Conservation (phyloP, 148 eudicot genomes). For the Rhododendron ovatum region DNA sequence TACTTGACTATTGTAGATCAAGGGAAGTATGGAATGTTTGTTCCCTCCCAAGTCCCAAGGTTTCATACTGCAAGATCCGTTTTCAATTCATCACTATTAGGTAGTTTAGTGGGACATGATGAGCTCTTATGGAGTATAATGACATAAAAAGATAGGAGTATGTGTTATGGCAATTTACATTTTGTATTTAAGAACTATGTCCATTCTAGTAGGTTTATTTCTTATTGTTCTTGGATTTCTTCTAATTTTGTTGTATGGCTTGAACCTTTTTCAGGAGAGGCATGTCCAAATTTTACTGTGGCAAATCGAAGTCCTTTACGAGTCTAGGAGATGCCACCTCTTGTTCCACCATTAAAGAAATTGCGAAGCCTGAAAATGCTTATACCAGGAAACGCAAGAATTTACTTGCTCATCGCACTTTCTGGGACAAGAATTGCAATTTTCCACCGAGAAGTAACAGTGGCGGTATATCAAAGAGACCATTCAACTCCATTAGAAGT, state of each 20-base stretch:
- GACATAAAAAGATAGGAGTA: neutral
- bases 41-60: neutral
- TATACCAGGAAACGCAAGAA: constrained; percentile 61
- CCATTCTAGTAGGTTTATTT: neutral
- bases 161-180: no score
- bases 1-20: neutral
- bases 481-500: constrained; percentile 20
- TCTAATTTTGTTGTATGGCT: neutral
- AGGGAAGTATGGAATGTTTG: neutral
- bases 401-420: constrained; percentile 33
- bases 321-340: constrained; percentile 45
- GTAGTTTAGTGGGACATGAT: neutral
- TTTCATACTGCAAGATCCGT: neutral
- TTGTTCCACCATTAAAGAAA: constrained; percentile 39
- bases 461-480: constrained; percentile 51
- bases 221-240: neutral
- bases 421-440: constrained; percentile 30
- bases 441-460: constrained; percentile 24
- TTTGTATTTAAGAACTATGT: neutral
- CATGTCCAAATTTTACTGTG: constrained; percentile 68
- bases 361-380: constrained; percentile 59
- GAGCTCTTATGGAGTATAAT: neutral
- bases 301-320: constrained; percentile 78
- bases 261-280: constrained; percentile 47
- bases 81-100: neutral